Evolutionary conservation across 2,329 filamentous ascomycete species (phyloP), one percentile per base, ranked within the genome.

Genomic region (Fusarium incarnatum): DNA sequence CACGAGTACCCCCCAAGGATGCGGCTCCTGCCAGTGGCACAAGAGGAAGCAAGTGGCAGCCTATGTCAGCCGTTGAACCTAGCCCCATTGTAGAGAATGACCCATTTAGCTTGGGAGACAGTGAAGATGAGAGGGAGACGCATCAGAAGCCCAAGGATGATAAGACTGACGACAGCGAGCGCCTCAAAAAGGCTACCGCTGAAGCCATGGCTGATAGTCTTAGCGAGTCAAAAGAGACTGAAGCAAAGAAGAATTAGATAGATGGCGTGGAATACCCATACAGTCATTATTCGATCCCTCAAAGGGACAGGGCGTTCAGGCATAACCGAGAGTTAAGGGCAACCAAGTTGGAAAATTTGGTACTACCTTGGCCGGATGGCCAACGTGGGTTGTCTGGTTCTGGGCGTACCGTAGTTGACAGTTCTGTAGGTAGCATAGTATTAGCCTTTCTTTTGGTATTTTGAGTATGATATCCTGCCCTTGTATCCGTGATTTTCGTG

Each of bases 1-100:
- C 90, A 32, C 85, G 78, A 78, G 82, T 83, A 55, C 85, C 80
- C 28, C 83, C 83, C 71, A 89, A 85, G 80, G 88, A 85, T 77
- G 81, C 72, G 64, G 75, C 79, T 30, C 76, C 81, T 34, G 77
- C 78, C 25, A 79, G 83, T n/a, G 84, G 85, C 49, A 81, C 83
- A 71, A 96, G 94, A 82, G 81, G 88, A 47, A 98, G 94, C 87
- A 99, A 99, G 83, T 99, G 96, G 96, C 95, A 99, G 80, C 95
- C 96, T 12, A 83, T 99, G 73, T 94, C 94, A 15, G 87, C 91
- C 0, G 89, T 98, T 16, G 70, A 97, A 52, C 94, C 94, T 2
- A 91, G 88, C 68, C 94, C 95, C 16, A 92, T 97, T 67, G 86
- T 88, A 15, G 94, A 98, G 73, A 95, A 97, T 75, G 96, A 99